A percentile compares a stretch with the other conserved stretches of the same genome.
Evolutionary conservation across 2,329 filamentous ascomycete species (phyloP).

Genomic region (Aspergillus sclerotialis): DNA sequence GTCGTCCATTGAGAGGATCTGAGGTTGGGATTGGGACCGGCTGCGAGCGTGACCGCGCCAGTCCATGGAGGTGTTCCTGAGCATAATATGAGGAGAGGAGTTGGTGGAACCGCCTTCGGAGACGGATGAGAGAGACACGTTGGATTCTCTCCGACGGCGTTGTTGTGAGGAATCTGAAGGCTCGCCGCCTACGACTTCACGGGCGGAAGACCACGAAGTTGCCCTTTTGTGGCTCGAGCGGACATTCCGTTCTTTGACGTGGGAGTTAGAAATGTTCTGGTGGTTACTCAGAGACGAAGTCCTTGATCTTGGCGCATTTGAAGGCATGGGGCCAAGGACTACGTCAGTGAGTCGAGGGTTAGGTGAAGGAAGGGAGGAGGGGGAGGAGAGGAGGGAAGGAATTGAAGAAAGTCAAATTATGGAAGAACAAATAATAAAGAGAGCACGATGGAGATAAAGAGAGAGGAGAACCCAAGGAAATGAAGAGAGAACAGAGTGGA

Average conservation of each 20-base stretch:
- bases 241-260: slow-evolving; percentile 28
- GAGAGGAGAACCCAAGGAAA: too few relatives aligned
- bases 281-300: slow-evolving; percentile 17
- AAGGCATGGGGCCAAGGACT: slow-evolving; percentile 9
- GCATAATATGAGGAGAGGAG: slow-evolving; percentile 11
- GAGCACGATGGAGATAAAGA: too few relatives aligned
- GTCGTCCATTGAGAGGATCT: slow-evolving; percentile 9
- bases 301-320: too few relatives aligned
- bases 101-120: slow-evolving; percentile 21
- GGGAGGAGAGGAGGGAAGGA: slow-evolving; percentile 1
- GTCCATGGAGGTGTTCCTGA: slow-evolving; percentile 27
- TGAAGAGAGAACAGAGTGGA: too few relatives aligned
- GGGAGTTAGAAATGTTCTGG: too few relatives aligned
- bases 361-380: neutral
- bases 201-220: slow-evolving; percentile 29
- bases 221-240: slow-evolving; percentile 25
- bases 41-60: slow-evolving; percentile 20
- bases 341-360: slow-evolving; percentile 4
- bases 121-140: slow-evolving; percentile 23
- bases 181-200: slow-evolving; percentile 21
- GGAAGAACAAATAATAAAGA: too few relatives aligned
- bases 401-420: neutral
- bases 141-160: slow-evolving; percentile 28
- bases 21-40: slow-evolving; percentile 17
- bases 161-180: slow-evolving; percentile 16